These are phyloP conservation scores for Cladosporium velox DNA, from an alignment of 2,329 filamentous ascomycete genomes.

Conservation along the genomic window DNA sequence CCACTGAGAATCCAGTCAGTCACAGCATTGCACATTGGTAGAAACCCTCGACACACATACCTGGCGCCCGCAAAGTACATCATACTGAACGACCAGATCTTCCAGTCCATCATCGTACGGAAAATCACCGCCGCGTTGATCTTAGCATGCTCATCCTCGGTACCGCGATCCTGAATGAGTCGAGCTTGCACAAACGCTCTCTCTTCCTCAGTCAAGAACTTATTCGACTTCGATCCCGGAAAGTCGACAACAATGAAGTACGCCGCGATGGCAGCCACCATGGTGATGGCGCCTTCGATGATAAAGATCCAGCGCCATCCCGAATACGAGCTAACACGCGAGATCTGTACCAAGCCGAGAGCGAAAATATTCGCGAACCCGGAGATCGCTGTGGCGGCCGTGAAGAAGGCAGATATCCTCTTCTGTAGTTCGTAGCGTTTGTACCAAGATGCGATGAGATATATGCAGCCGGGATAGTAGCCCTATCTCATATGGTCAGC, in stretches of 20 bases:
- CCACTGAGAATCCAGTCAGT: constrained; percentile 34
- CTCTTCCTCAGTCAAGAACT: constrained; percentile 35
- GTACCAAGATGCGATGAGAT: constrained; percentile 34
- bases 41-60: neutral
- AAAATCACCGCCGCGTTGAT: constrained; percentile 28
- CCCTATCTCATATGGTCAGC: constrained; percentile 20
- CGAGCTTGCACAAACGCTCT: constrained; percentile 28
- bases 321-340: constrained; percentile 33
- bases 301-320: constrained; percentile 43
- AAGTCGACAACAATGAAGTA: constrained; percentile 45
- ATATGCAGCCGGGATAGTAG: constrained; percentile 40
- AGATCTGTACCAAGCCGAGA: constrained; percentile 38
- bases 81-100: constrained; percentile 32
- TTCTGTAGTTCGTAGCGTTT: constrained; percentile 34
- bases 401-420: constrained; percentile 48
- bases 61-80: constrained; percentile 5
- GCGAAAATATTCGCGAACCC: constrained; percentile 40
- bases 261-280: constrained; percentile 39
- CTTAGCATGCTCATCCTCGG: constrained; percentile 32
- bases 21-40: neutral
- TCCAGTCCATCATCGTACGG: constrained; percentile 35
- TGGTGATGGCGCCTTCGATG: constrained; percentile 44
- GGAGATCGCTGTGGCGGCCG: constrained; percentile 37
- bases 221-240: constrained; percentile 28
- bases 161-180: constrained; percentile 31